A percentile compares a stretch with the other conserved stretches of the same genome.
Evolutionary conservation across 2,329 filamentous ascomycete genomes (phyloP).

Genomic region (Mariannaea sp.): DNA sequence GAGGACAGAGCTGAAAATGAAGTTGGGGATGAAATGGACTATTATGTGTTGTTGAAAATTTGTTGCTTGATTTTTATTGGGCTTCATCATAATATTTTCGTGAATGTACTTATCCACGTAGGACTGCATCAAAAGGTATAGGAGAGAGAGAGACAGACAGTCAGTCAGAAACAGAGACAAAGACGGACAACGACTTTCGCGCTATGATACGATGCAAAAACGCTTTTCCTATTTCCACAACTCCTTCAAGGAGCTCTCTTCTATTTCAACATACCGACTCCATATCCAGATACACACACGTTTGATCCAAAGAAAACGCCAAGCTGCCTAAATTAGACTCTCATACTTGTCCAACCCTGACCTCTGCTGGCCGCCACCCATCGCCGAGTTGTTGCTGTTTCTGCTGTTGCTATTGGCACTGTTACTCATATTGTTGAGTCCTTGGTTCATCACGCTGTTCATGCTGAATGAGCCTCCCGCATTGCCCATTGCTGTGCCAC

Average conservation of each 20-base stretch:
- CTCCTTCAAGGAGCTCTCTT: background rate
- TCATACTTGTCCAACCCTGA: constrained; percentile 70
- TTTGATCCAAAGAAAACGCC: constrained; percentile 8
- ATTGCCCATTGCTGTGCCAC: constrained; percentile 1
- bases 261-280: constrained; percentile 5
- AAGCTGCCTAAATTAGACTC: constrained; percentile 59
- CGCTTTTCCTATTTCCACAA: background rate
- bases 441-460: constrained; percentile 35
- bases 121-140: no score
- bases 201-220: no score
- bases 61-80: no score
- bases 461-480: constrained; percentile 24
- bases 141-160: no score
- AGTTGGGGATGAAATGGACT: background rate
- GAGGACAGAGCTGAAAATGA: background rate
- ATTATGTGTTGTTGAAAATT: no score
- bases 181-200: no score
- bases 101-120: no score
- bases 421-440: constrained; percentile 31
- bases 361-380: constrained; percentile 42
- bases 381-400: no score
- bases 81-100: no score
- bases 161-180: no score
- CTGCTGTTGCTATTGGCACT: constrained; percentile 39
- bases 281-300: constrained; percentile 7